phyloP scores from a whole-genome alignment of 352 stramenopile genomes.

The Phytophthora tubulina region DNA sequence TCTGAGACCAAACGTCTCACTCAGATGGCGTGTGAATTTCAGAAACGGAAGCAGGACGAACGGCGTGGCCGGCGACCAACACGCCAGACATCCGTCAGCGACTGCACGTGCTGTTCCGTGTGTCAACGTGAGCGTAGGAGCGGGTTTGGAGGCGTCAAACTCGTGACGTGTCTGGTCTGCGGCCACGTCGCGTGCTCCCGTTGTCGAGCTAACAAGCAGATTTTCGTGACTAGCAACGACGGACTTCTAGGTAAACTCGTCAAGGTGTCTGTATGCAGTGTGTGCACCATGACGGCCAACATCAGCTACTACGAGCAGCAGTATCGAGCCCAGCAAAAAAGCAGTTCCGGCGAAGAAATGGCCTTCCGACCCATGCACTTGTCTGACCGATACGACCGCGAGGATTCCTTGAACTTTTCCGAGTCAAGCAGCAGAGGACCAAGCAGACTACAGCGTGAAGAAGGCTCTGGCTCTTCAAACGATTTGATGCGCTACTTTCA shows the following conservation, averaged over 20 bases:
- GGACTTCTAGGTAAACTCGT: slow-evolving; percentile 50
- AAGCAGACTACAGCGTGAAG: slow-evolving; percentile 25
- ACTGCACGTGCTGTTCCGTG: slow-evolving; percentile 32
- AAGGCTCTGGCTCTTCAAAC: slow-evolving; percentile 19
- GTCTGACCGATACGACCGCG: slow-evolving; percentile 31
- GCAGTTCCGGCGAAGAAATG: slow-evolving; percentile 37
- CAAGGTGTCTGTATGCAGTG: slow-evolving; percentile 50
- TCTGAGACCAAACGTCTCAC: slow-evolving; percentile 59
- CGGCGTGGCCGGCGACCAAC: slow-evolving; percentile 23
- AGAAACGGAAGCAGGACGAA: slow-evolving; percentile 41
- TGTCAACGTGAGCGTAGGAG: slow-evolving; percentile 45
- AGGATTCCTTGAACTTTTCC: slow-evolving; percentile 40
- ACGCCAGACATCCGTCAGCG: slow-evolving; percentile 29
- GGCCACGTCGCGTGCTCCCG: slow-evolving; percentile 51
- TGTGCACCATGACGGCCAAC: slow-evolving; percentile 49
- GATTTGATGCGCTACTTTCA: slow-evolving; percentile 33
- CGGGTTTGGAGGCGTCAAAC: slow-evolving; percentile 50
- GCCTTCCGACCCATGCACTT: slow-evolving; percentile 38
- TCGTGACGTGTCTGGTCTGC: slow-evolving; percentile 60
- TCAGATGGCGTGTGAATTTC: slow-evolving; percentile 51
- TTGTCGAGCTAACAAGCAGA: slow-evolving; percentile 52
- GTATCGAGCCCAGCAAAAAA: slow-evolving; percentile 38
- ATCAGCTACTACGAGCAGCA: slow-evolving; percentile 47
- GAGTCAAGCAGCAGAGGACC: slow-evolving; percentile 32
- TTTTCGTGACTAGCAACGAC: slow-evolving; percentile 55